phyloP scores from a whole-genome alignment of 1,284 basidiomycete species.

The Heterobasidion annosum region DNA sequence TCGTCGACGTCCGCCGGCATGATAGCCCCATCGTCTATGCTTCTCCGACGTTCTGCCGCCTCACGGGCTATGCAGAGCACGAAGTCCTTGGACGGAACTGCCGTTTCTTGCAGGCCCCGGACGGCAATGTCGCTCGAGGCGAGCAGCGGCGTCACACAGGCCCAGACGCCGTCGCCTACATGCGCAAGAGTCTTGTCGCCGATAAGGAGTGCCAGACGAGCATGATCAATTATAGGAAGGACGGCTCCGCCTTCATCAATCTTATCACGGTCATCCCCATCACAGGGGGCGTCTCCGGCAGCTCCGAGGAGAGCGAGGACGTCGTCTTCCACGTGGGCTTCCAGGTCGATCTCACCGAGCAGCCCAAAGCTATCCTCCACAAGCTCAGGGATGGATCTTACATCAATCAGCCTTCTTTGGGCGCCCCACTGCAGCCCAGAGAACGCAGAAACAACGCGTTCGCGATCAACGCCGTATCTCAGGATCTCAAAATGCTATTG shows the following conservation, averaged over 20 bases:
- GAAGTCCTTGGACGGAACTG: constrained; percentile 89
- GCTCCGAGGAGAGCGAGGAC: constrained; percentile 39
- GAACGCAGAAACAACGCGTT: constrained; percentile 26
- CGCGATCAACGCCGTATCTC: constrained; percentile 25
- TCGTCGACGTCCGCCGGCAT: constrained; percentile 74
- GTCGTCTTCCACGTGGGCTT: constrained; percentile 89
- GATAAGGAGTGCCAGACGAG: constrained; percentile 85
- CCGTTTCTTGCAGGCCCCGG: constrained; percentile 78
- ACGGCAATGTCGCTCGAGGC: constrained; percentile 55
- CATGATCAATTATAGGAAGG: constrained; percentile 84
- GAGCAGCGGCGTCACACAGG: constrained; percentile 61
- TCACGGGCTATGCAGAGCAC: constrained; percentile 77
- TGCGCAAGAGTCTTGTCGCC: constrained; percentile 57
- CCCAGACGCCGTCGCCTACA: constrained; percentile 57
- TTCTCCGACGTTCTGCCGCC: constrained; percentile 66
- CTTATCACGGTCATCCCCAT: constrained; percentile 82
- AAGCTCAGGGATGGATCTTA: constrained; percentile 73
- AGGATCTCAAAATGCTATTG: constrained; percentile 31
- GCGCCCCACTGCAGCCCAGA: constrained; percentile 13
- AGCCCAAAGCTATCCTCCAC: constrained; percentile 77
- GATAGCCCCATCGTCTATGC: constrained; percentile 88
- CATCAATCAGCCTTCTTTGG: constrained; percentile 34
- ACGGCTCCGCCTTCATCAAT: constrained; percentile 82
- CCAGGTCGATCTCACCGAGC: constrained; percentile 83
- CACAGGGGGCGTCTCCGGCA: constrained; percentile 47